Evolutionary conservation across 2,329 filamentous ascomycete genomes (phyloP).

Genomic region (Setomelanomma holmii): DNA sequence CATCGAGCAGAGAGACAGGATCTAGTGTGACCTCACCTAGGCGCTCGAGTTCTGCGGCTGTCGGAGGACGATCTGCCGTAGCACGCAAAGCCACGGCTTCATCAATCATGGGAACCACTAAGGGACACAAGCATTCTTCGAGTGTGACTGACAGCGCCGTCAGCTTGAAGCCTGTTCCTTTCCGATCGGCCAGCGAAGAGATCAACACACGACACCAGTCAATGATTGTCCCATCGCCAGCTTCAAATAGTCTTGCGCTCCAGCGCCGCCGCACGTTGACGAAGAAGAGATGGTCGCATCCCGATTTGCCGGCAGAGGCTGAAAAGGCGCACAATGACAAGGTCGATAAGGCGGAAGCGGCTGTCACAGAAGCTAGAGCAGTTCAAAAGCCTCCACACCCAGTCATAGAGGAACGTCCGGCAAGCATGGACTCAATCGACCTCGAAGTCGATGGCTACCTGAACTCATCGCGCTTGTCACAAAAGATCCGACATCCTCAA

Average conservation of each 20-base stretch:
- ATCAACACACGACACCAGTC: conserved; percentile 36
- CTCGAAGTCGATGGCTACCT: conserved; percentile 87
- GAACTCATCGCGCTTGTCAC: conserved; percentile 80
- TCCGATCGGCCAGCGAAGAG: conserved; percentile 42
- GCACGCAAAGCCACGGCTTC: conserved; percentile 32
- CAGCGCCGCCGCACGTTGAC: conserved; percentile 42
- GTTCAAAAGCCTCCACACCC: conserved; percentile 51
- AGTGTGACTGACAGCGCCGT: conserved; percentile 30
- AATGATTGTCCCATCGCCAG: conserved; percentile 29
- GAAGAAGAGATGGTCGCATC: conserved; percentile 50
- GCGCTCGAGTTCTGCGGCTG: conserved; percentile 38
- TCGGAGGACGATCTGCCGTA: conserved; percentile 42
- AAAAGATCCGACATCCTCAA: conserved; percentile 84
- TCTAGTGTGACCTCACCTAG: conserved; percentile 26
- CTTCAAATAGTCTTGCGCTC: conserved; percentile 35
- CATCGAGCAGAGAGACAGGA: conserved; percentile 27
- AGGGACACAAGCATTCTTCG: conserved; percentile 34
- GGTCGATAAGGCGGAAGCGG: conserved; percentile 32
- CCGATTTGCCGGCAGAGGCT: conserved; percentile 49
- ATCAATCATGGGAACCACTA: conserved; percentile 27
- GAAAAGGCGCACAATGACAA: conserved; percentile 47
- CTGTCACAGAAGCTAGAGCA: conserved; percentile 18
- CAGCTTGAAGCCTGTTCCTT: conserved; percentile 22
- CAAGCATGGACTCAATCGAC: conserved; percentile 85
- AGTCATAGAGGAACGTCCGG: conserved; percentile 73